phyloP scores from a whole-genome alignment of 768 basidiomycete species.

The Macrocybe gigantea region DNA sequence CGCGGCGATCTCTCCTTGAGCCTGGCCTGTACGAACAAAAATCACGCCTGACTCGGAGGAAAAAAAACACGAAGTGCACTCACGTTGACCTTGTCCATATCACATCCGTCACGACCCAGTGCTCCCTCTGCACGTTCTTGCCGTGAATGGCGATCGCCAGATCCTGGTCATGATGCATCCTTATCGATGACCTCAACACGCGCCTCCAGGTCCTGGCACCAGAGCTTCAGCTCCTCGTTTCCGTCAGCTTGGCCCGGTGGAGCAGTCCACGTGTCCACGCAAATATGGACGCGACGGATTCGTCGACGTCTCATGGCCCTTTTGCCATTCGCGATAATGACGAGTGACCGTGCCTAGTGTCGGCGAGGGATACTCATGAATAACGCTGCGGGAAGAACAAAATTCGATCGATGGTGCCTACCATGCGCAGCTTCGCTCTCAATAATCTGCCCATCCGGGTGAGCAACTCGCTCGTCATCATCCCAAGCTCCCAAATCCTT shows the following conservation, averaged over 20 bases:
- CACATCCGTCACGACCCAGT: slow-evolving; percentile 93
- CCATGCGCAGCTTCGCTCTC: slow-evolving; percentile 98
- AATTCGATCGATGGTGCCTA: slow-evolving; percentile 9
- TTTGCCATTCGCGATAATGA: slow-evolving; percentile 96
- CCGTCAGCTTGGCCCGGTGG: slow-evolving; percentile 86
- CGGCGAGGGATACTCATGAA: background rate
- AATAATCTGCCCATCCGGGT: slow-evolving; percentile 88
- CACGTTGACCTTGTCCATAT: slow-evolving; percentile 91
- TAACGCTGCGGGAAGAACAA: background rate
- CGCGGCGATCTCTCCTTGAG: slow-evolving; percentile 35
- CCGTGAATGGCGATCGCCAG: slow-evolving; percentile 92
- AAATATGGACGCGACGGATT: slow-evolving; percentile 99
- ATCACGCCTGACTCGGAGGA: background rate
- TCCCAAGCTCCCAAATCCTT: slow-evolving; percentile 96
- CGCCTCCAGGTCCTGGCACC: slow-evolving; percentile 79
- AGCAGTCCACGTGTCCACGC: slow-evolving; percentile 96
- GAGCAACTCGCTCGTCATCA: slow-evolving; percentile 97
- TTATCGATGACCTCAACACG: slow-evolving; percentile 89
- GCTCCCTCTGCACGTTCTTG: slow-evolving; percentile 83
- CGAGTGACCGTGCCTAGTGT: slow-evolving; percentile 79
- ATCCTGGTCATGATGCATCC: slow-evolving; percentile 94
- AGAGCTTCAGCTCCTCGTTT: slow-evolving; percentile 67
- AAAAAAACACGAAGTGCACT: slow-evolving; percentile 19
- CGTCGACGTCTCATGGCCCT: slow-evolving; percentile 95
- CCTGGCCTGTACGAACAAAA: slow-evolving; percentile 26